Base-by-base conservation (phyloP, 2,329 filamentous ascomycete genomes). In the Meredithiella fracta region DNA sequence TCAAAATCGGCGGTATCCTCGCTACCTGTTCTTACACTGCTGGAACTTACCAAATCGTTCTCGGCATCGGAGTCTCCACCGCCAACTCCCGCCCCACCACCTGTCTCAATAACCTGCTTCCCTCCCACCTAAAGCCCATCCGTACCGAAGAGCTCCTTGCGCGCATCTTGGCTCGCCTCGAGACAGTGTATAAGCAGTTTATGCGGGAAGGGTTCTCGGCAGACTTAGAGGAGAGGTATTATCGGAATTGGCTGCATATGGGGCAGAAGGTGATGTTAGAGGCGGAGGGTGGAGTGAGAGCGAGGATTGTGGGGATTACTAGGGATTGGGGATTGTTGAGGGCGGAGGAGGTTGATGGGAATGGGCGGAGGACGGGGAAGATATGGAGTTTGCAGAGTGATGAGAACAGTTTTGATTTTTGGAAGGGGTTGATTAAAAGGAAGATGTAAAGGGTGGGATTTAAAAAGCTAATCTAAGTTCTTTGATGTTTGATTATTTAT, bases 401-500 rank as follows among this genome's bases (percentile, higher is more conserved):
- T 67, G 88, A 90, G 66, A 98, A 98, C 65, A 96, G 90, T 67
- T 98, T 98, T 72, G 92, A 98, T 69, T 98, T 95, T 67, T 94
- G 95, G 71, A 86, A 79, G 65, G 92, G 92, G 0, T 65, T 98
- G 63, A 72, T 98, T 20, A 87, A 80, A 72, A 78, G 83, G 64
- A 97, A 94, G 73, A 68, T 82, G 1, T 89, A 65, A 60, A 25
- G n/a, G 17, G 14, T 8, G n/a, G 17, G 3, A n/a, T n/a, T n/a
- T n/a, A n/a, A 15, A 22, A 15, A 23, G 44, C 11, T 47, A 34
- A 11, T 5, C 25, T 25, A 44, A 31, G 20, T 25, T 47, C 22
- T 20, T 51, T 20, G 31, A 56, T 11, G n/a, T n/a, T n/a, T n/a
- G n/a, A n/a, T n/a, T n/a, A n/a, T n/a, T n/a, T n/a, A n/a, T n/a